Percentiles rank a stretch among this genome's conserved stretches.
Conservation (phyloP, 2,329 filamentous ascomycete genomes). For the Incumbomyces delicatus region DNA sequence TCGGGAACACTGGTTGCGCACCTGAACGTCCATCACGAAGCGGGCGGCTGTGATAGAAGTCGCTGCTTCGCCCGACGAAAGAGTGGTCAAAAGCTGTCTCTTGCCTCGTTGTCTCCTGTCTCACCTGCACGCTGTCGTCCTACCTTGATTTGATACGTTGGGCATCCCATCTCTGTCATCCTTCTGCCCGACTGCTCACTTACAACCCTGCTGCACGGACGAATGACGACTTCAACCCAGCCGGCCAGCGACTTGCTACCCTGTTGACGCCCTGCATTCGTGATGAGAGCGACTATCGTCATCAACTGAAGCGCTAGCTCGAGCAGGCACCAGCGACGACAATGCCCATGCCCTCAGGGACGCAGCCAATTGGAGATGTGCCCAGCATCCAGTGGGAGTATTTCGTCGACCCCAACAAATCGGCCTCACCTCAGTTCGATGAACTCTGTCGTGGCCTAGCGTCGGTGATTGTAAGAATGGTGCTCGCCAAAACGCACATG, state of each 20-base stretch:
- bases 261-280: slow-evolving; percentile 5
- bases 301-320: background rate
- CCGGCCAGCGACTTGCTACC: background rate
- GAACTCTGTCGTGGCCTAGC: slow-evolving; percentile 60
- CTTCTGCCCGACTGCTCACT: background rate
- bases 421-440: slow-evolving; percentile 56
- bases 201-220: background rate
- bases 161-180: background rate
- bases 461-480: slow-evolving; percentile 55
- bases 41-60: background rate
- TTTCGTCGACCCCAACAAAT: slow-evolving; percentile 59
- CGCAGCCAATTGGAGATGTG: background rate
- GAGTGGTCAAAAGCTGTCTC: background rate
- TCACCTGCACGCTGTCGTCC: background rate
- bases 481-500: background rate
- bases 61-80: background rate
- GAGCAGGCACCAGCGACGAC: background rate
- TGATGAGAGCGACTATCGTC: slow-evolving; percentile 1
- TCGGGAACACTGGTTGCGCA: background rate
- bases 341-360: slow-evolving; percentile 1
- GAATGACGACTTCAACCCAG: background rate
- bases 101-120: too few relatives aligned
- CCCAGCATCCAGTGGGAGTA: slow-evolving; percentile 24
- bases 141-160: background rate
- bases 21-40: background rate